Percentiles rank a stretch among this genome's conserved stretches.
These are phyloP conservation scores for Eleusine indica DNA, from an alignment of 176 grass and related monocot genomes.

Conservation along the genomic window DNA sequence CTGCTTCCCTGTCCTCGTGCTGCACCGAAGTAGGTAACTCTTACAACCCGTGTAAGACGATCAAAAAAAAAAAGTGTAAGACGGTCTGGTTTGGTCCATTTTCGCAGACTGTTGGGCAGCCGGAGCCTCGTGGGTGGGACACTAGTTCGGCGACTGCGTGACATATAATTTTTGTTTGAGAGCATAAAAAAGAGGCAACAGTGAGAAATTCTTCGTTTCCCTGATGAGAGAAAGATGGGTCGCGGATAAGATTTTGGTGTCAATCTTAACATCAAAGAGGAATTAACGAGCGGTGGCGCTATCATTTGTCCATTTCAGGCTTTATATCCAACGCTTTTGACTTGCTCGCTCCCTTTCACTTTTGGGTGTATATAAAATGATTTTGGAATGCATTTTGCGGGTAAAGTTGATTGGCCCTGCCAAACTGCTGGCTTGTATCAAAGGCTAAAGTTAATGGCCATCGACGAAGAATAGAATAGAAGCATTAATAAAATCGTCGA, in stretches of 20 bases:
- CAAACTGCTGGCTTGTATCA: not conserved
- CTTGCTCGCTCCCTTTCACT: not conserved
- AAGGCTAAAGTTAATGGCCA: not conserved
- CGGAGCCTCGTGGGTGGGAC: too few species aligned
- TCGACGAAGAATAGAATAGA: not conserved
- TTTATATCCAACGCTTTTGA: constrained; percentile 27
- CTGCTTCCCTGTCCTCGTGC: not conserved
- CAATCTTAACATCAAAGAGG: not conserved
- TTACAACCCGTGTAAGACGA: not conserved
- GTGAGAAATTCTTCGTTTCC: not conserved
- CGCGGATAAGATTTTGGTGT: not conserved
- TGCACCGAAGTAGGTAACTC: not conserved
- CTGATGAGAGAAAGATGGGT: not conserved
- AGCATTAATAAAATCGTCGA: not conserved
- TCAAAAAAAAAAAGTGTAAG: not conserved
- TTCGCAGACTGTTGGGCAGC: not conserved
- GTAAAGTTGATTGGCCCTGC: not conserved
- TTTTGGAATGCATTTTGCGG: not conserved
- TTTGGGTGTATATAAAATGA: not conserved
- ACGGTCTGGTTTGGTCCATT: not conserved
- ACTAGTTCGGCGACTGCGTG: not conserved
- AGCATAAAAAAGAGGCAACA: not conserved
- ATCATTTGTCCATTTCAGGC: not conserved
- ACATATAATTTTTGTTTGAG: not conserved
- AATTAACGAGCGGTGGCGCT: not conserved